A percentile compares a stretch with the other conserved stretches of the same genome.
phyloP scores from a whole-genome alignment of 129 eudicot genomes.

The Flaveria robusta region DNA sequence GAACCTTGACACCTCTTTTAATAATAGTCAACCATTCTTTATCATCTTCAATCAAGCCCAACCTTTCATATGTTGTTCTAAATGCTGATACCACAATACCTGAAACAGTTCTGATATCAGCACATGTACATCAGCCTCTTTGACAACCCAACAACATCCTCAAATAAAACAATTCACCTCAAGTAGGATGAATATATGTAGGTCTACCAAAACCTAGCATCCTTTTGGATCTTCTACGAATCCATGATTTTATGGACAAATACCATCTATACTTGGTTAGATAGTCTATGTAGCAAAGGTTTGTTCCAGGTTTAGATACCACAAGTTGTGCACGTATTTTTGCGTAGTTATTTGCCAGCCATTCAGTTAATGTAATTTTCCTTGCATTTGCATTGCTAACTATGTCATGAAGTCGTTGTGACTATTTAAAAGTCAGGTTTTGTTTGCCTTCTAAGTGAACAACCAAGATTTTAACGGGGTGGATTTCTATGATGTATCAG shows the following conservation, averaged over 20 bases:
- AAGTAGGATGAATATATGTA: not conserved
- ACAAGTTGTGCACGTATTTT: too few species aligned
- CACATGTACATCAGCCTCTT: not conserved
- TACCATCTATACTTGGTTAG: not conserved
- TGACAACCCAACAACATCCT: not conserved
- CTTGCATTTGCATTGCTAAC: not conserved
- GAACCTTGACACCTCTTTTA: too few species aligned
- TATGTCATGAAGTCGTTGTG: not conserved
- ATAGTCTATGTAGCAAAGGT: too few species aligned
- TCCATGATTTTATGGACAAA: not conserved
- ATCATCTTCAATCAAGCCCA: not conserved
- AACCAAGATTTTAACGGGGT: not conserved
- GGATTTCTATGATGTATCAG: conserved; percentile 27
- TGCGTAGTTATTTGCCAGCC: not conserved
- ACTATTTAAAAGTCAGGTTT: not conserved
- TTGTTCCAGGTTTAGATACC: not conserved
- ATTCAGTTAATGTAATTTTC: not conserved
- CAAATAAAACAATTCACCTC: not conserved
- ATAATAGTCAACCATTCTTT: not conserved
- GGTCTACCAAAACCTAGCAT: not conserved
- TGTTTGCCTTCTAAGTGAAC: conserved; percentile 28
- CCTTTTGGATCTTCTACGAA: not conserved
- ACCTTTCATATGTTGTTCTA: not conserved
- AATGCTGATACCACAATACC: not conserved
- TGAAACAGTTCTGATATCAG: not conserved